Percentiles rank a stretch among this genome's conserved stretches.
These are phyloP conservation scores for Exserohilum rostratum DNA, from an alignment of 2,329 filamentous ascomycete species.

Conservation along the genomic window DNA sequence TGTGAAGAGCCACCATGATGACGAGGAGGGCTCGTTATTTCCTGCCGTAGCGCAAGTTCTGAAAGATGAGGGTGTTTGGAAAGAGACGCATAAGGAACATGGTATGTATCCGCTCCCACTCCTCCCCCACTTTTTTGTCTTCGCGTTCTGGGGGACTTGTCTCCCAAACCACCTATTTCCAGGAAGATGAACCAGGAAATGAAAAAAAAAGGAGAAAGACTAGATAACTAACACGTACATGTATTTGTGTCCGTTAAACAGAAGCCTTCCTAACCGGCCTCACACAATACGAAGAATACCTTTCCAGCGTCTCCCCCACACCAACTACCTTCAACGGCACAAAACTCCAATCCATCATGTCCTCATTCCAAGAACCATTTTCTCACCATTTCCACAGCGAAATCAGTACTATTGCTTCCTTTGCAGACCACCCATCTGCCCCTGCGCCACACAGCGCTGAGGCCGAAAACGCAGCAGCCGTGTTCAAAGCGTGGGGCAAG, in stretches of 20 bases:
- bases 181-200: too few relatives aligned
- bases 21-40: constrained; percentile 46
- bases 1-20: constrained; percentile 46
- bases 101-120: constrained; percentile 27
- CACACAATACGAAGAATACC: constrained; percentile 30
- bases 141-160: too few relatives aligned
- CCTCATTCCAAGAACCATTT: constrained; percentile 35
- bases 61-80: constrained; percentile 36
- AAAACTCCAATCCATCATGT: constrained; percentile 36
- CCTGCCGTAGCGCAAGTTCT: constrained; percentile 42
- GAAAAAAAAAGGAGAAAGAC: too few relatives aligned
- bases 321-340: constrained; percentile 27
- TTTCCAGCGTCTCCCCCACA: constrained; percentile 20
- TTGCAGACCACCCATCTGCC: constrained; percentile 57
- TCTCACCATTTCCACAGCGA: constrained; percentile 43
- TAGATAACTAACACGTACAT: too few relatives aligned
- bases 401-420: constrained; percentile 39
- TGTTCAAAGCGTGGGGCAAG: constrained; percentile 68
- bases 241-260: too few relatives aligned
- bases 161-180: too few relatives aligned
- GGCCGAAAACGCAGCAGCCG: constrained; percentile 53
- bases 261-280: constrained; percentile 40
- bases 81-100: constrained; percentile 43
- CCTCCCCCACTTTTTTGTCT: neutral
- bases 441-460: constrained; percentile 55